Base-by-base conservation (phyloP, 805 yeast genomes). In the Ogataea naganishii region DNA sequence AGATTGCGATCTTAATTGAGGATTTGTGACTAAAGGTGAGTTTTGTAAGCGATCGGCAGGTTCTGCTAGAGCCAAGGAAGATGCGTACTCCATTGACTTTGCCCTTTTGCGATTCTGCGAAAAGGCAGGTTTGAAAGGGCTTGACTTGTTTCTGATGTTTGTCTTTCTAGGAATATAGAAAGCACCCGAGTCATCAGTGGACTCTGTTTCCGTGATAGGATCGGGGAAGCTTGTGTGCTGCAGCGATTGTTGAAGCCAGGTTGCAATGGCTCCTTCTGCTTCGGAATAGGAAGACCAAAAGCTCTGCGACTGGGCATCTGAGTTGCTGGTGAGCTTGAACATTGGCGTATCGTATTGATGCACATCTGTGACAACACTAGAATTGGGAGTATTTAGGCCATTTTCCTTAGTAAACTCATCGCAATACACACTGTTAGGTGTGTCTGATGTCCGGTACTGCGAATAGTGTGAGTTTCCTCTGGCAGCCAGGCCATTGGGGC, bases 251-350 rank as follows among this genome's bases (percentile, higher is more conserved):
- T 34, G 33, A n/a, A 47, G 26, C 51, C 53, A 49, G 9, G 34
- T 36, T 3, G 41, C 40, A 9, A 51, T 46, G 5, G 49, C 52
- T 19, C 38, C 31, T 17, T 48, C 40, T 12, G 47, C 40, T 27
- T 51, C 33, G 42, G 44, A 42, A 41, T 46, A 50, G 53, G 47
- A 14, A 37, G 25, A 30, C 32, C 32, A 18, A 26, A 24, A 18
- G 13, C 13, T 25, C 17, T 25, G n/a, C n/a, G n/a, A n/a, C n/a
- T n/a, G n/a, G n/a, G n/a, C n/a, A n/a, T n/a, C n/a, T n/a, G n/a
- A n/a, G n/a, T n/a, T n/a, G n/a, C n/a, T n/a, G n/a, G n/a, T n/a
- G n/a, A n/a, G n/a, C n/a, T n/a, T n/a, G n/a, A n/a, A n/a, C n/a
- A n/a, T n/a, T n/a, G n/a, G n/a, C n/a, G n/a, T n/a, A n/a, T n/a